Conservation (phyloP, 163 green algal species). For the Chlamydomonas reinhardtii region DNA sequence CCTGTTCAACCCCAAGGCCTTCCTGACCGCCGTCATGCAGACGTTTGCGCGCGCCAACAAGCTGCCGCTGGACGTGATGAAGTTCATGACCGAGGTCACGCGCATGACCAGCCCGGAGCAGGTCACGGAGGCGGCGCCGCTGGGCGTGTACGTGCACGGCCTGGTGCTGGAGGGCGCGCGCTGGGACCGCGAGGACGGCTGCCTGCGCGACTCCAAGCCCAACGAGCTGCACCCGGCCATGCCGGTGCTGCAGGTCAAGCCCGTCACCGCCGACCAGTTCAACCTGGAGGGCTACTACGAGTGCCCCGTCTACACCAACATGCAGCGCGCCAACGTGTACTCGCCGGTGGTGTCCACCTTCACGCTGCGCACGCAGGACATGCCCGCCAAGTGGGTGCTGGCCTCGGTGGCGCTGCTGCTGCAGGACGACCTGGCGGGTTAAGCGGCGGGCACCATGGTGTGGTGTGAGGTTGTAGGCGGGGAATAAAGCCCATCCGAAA, state of each 20-base stretch:
- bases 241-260: conserved; percentile 82
- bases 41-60: conserved; percentile 84
- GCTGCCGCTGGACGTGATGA: conserved; percentile 90
- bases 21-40: conserved; percentile 92
- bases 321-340: conserved; percentile 93
- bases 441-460: no score
- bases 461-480: no score
- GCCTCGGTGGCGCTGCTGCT: conserved; percentile 83
- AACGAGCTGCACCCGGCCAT: conserved; percentile 86
- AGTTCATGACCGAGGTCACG: conserved; percentile 87
- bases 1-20: conserved; percentile 94
- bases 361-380: conserved; percentile 82
- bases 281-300: conserved; percentile 80
- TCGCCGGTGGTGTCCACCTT: conserved; percentile 82
- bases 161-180: conserved; percentile 85
- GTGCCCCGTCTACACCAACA: conserved; percentile 91
- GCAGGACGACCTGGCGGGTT: conserved; percentile 81
- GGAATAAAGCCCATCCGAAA: no score
- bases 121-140: conserved; percentile 70
- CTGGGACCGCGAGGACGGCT: conserved; percentile 83
- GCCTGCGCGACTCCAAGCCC: conserved; percentile 85
- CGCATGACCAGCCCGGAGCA: conserved; percentile 52
- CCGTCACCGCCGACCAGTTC: conserved; percentile 84
- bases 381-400: conserved; percentile 84
- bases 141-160: conserved; percentile 85